Evolutionary conservation across 306 rosid species (phyloP), one percentile per base, ranked within the genome.

Genomic region (Astragalus glycyphyllos): DNA sequence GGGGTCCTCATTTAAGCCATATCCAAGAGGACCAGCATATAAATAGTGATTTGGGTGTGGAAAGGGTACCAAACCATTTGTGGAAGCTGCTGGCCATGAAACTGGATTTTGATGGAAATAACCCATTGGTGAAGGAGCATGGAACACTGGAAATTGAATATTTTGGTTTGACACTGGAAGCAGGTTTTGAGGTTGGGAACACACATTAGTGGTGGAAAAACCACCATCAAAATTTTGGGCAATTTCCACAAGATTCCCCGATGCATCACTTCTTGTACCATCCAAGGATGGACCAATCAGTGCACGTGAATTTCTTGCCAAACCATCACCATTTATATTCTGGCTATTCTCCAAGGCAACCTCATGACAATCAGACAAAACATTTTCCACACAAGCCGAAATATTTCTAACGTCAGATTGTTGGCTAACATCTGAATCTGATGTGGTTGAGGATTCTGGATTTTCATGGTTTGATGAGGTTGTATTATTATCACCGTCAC

Each of bases 391-490:
- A 57, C 74, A 65, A 31, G 60, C 77, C 42, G 75, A 79, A 71
- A 70, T 80, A 23, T 86, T 95, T 77, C 85, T 87, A 76, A 77
- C 86, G 71, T 88, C 99, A 46, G 85, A 95, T 68, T 81, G 92
- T 77, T 66, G 96, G 86, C 90, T 84, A 59, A 87, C 83, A 80
- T 91, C 97, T 17, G 99, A 95, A 85, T 91, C 97, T 32, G 99
- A 89, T 58, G 90, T 84, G 72, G 92, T 81, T 11, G 91, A 91
- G 20, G 96, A 89, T 76, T 91, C 99, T 26, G 84, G 81, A 82
- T 87, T 86, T 82, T 84, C 97, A 63, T 50, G 86, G 83, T 81
- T 89, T 47, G 97, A 89, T 48, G 88, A 84, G 61, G 83, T 82
- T 23, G 92, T 82, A 58, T 86, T 89, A 68, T 84, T 89, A 83